phyloP scores from a whole-genome alignment of 495 filamentous ascomycete genomes.

The Penicillium arizonense region DNA sequence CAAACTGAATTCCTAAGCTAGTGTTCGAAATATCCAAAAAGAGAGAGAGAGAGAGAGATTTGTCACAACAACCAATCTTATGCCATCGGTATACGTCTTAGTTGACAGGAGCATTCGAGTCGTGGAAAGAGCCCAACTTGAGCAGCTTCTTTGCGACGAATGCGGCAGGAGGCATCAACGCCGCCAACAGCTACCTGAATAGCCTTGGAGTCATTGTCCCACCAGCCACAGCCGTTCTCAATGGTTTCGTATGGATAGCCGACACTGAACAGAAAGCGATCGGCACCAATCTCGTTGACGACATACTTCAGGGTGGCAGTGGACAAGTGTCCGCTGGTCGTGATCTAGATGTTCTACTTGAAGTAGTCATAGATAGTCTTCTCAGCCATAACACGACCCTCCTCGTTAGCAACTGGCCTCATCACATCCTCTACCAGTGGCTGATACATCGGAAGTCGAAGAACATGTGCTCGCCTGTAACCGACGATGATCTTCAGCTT shows the following conservation, averaged over 20 bases:
- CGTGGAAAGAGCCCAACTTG: constrained; percentile 24
- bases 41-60: too few species aligned
- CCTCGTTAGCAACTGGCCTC: constrained; percentile 21
- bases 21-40: too few species aligned
- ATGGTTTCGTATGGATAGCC: constrained; percentile 37
- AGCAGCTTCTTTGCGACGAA: constrained; percentile 44
- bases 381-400: constrained; percentile 19
- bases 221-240: constrained; percentile 41
- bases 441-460: constrained; percentile 53
- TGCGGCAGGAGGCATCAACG: constrained; percentile 24
- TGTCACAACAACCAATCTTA: neutral
- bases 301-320: constrained; percentile 38
- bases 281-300: constrained; percentile 19
- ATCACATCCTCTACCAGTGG: constrained; percentile 47
- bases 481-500: constrained; percentile 55
- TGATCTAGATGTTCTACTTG: constrained; percentile 53
- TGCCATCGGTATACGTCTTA: constrained; percentile 17
- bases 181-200: constrained; percentile 18
- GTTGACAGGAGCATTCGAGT: constrained; percentile 11
- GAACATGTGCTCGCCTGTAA: constrained; percentile 56
- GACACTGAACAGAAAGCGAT: constrained; percentile 26
- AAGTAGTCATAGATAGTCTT: constrained; percentile 48
- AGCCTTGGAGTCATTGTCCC: constrained; percentile 22
- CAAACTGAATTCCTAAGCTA: too few species aligned
- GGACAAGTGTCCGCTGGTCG: constrained; percentile 53